These are phyloP conservation scores for Ceratocystis ficicola DNA, from an alignment of 2,329 filamentous ascomycete species.

Conservation along the genomic window DNA sequence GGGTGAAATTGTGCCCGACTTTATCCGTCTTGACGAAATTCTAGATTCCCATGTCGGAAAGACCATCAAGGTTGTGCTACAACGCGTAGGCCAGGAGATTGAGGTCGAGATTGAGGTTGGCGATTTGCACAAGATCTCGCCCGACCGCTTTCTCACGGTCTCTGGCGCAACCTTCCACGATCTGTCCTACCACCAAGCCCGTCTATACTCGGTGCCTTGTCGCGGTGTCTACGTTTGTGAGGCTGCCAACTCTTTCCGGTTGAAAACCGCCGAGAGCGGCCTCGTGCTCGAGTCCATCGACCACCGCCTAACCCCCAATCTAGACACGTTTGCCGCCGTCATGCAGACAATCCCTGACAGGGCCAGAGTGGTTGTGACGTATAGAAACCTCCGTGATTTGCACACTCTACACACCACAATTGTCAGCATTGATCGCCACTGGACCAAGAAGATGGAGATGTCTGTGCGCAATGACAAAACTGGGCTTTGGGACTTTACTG, in stretches of 20 bases:
- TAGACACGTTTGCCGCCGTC: slow-evolving; percentile 81
- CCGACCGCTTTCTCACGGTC: slow-evolving; percentile 88
- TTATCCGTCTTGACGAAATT: slow-evolving; percentile 81
- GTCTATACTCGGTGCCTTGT: slow-evolving; percentile 82
- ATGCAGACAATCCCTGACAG: slow-evolving; percentile 75
- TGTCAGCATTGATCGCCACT: slow-evolving; percentile 85
- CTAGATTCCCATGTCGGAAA: slow-evolving; percentile 75
- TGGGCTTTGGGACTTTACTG: slow-evolving; percentile 88
- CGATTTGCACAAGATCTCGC: slow-evolving; percentile 86
- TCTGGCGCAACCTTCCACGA: slow-evolving; percentile 92
- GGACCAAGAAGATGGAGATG: slow-evolving; percentile 88
- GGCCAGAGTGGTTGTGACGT: slow-evolving; percentile 81
- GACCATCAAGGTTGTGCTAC: slow-evolving; percentile 67
- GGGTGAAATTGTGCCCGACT: slow-evolving; percentile 82
- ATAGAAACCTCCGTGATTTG: slow-evolving; percentile 87
- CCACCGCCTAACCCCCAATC: slow-evolving; percentile 77
- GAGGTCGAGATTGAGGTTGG: slow-evolving; percentile 76
- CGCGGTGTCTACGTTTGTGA: slow-evolving; percentile 93
- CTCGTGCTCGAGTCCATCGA: slow-evolving; percentile 91
- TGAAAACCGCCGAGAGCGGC: slow-evolving; percentile 80
- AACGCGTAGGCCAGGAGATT: slow-evolving; percentile 77
- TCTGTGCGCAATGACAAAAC: slow-evolving; percentile 80
- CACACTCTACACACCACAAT: slow-evolving; percentile 91
- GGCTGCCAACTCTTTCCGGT: slow-evolving; percentile 84
- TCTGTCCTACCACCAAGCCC: slow-evolving; percentile 94